A percentile compares a stretch with the other conserved stretches of the same genome.
Conservation (phyloP, 2,329 filamentous ascomycete species). For the Meredithiella fracta region DNA sequence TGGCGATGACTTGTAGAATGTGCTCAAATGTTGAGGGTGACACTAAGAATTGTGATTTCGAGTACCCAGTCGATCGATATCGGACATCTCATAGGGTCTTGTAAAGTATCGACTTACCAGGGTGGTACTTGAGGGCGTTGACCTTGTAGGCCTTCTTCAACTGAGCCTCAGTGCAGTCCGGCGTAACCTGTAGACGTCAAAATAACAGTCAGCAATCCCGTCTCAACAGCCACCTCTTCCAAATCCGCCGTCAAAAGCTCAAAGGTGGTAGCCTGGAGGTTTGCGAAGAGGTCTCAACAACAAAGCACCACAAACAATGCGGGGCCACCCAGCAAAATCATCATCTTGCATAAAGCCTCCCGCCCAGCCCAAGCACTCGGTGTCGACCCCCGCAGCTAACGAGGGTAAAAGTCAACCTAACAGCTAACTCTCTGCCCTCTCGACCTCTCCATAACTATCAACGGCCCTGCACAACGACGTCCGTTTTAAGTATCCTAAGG, state of each 20-base stretch:
- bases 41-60: neutral
- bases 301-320: neutral
- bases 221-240: neutral
- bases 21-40: too few species aligned
- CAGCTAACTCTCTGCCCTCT: too few species aligned
- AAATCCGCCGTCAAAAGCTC: neutral
- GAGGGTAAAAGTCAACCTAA: too few species aligned
- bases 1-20: too few species aligned
- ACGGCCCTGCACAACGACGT: neutral
- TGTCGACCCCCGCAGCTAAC: too few species aligned
- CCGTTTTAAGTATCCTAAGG: neutral
- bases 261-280: too few species aligned
- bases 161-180: slow-evolving; percentile 66
- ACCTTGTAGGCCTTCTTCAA: slow-evolving; percentile 84
- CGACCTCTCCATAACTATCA: too few species aligned
- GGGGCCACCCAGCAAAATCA: neutral
- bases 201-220: neutral
- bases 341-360: too few species aligned
- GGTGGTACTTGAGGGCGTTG: slow-evolving; percentile 68
- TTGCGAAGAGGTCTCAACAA: neutral
- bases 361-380: neutral
- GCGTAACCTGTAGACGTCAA: slow-evolving; percentile 47
- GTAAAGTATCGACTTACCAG: slow-evolving; percentile 38
- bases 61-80: neutral
- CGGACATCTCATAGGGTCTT: too few species aligned